Evolutionary conservation across 805 yeast genomes (phyloP).

Genomic region (Monosporozyma unispora): DNA sequence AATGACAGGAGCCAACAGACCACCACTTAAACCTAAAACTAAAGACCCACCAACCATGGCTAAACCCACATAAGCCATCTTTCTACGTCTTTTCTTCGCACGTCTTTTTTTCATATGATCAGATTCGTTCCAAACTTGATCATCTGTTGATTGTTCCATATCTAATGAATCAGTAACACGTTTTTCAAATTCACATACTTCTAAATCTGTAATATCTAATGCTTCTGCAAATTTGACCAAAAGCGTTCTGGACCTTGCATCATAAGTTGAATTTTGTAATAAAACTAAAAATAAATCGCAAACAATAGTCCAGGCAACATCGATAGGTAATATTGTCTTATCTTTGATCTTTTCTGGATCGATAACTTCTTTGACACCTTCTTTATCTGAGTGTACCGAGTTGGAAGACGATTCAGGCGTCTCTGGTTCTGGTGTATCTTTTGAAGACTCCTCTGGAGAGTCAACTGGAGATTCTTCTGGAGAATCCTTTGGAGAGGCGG

Average conservation of each 20-base stretch:
- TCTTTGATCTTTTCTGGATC: conserved; percentile 29
- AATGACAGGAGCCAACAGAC: conserved; percentile 91
- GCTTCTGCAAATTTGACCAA: conserved; percentile 56
- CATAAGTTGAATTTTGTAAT: conserved; percentile 78
- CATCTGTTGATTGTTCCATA: conserved; percentile 69
- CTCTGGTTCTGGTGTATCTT: not conserved
- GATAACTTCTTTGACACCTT: conserved; percentile 12
- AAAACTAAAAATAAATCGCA: conserved; percentile 82
- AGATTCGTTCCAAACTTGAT: conserved; percentile 62
- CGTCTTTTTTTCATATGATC: conserved; percentile 63
- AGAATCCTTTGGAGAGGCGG: not conserved
- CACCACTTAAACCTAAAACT: conserved; percentile 91
- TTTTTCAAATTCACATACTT: conserved; percentile 80
- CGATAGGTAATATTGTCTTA: conserved; percentile 46
- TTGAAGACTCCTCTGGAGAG: not conserved
- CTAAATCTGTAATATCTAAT: conserved; percentile 52
- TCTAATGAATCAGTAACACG: conserved; percentile 86
- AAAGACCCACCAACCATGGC: conserved; percentile 96
- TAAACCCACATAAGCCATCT: conserved; percentile 79
- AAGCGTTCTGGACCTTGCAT: conserved; percentile 79
- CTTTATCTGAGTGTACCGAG: not conserved
- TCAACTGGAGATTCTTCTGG: too few relatives aligned
- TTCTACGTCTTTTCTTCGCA: conserved; percentile 53
- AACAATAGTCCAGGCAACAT: conserved; percentile 85
- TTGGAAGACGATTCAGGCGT: not conserved